A percentile compares a stretch with the other conserved stretches of the same genome.
Evolutionary conservation across 495 filamentous ascomycete species (phyloP).

Genomic region (Xylaria grammica): DNA sequence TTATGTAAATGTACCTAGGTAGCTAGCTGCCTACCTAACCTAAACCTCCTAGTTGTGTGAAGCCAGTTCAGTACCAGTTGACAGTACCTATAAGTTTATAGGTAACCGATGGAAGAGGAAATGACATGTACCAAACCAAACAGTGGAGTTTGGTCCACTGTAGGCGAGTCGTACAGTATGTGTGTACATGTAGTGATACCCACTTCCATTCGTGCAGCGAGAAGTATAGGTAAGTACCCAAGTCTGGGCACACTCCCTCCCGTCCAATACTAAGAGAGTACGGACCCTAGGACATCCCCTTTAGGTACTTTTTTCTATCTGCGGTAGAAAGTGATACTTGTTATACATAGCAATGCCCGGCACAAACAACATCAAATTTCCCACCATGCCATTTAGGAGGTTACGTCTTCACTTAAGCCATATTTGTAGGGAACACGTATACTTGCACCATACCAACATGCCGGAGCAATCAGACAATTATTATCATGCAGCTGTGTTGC

Average conservation of each 20-base stretch:
- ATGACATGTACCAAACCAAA: no score
- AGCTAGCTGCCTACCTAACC: no score
- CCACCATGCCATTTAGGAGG: neutral
- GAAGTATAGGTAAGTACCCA: constrained; percentile 21
- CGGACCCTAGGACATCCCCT: constrained; percentile 13
- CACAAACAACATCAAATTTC: neutral
- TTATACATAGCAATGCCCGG: constrained; percentile 4
- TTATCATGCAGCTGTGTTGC: neutral
- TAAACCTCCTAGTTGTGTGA: no score
- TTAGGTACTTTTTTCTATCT: constrained; percentile 17
- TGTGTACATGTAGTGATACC: no score
- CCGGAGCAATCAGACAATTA: neutral
- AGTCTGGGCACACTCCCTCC: constrained; percentile 4
- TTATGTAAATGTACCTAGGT: no score
- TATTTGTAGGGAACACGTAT: neutral
- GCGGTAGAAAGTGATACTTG: constrained; percentile 5
- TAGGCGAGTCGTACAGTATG: no score
- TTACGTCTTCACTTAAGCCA: neutral
- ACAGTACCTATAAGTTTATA: no score
- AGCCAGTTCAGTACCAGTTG: no score
- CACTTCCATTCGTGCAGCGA: neutral
- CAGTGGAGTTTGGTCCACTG: neutral
- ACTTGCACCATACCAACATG: neutral
- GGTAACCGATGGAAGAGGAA: no score
- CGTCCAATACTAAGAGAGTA: constrained; percentile 20